phyloP scores from a whole-genome alignment of 1,284 basidiomycete genomes.

The Ganoderma sinense region DNA sequence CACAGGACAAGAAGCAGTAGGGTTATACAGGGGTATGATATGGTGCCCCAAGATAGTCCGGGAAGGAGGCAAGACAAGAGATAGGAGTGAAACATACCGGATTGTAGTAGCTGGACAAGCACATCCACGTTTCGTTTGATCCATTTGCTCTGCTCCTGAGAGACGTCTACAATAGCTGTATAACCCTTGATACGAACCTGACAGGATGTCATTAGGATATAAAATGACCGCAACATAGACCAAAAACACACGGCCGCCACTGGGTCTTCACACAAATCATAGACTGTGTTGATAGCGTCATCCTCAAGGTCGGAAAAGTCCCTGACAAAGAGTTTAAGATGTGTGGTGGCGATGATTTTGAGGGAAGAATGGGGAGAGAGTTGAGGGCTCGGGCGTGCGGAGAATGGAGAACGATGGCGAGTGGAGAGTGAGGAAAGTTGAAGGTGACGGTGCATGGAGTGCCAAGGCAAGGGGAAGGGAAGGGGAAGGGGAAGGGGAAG shows the following conservation, averaged over 20 bases:
- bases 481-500: too few relatives aligned
- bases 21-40: neutral
- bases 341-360: constrained; percentile 65
- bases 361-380: constrained; percentile 45
- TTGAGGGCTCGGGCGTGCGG: too few relatives aligned
- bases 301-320: constrained; percentile 76
- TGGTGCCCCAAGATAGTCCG: too few relatives aligned
- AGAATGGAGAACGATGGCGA: too few relatives aligned
- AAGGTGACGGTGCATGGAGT: too few relatives aligned
- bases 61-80: constrained; percentile 6
- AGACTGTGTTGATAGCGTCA: constrained; percentile 74
- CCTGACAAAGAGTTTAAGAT: constrained; percentile 64
- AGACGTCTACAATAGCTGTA: constrained; percentile 66
- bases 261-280: constrained; percentile 78
- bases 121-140: constrained; percentile 77
- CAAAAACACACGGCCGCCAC: constrained; percentile 52
- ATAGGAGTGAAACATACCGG: constrained; percentile 55
- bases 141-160: constrained; percentile 63
- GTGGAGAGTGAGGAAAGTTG: too few relatives aligned
- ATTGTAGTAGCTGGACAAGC: constrained; percentile 75
- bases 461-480: too few relatives aligned
- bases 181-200: constrained; percentile 77
- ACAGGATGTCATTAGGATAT: constrained; percentile 20
- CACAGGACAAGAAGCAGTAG: too few relatives aligned
- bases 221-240: neutral